Evolutionary conservation across 768 basidiomycete genomes (phyloP), one percentile per base, ranked within the genome.

Genomic region (Amyloporia xantha): DNA sequence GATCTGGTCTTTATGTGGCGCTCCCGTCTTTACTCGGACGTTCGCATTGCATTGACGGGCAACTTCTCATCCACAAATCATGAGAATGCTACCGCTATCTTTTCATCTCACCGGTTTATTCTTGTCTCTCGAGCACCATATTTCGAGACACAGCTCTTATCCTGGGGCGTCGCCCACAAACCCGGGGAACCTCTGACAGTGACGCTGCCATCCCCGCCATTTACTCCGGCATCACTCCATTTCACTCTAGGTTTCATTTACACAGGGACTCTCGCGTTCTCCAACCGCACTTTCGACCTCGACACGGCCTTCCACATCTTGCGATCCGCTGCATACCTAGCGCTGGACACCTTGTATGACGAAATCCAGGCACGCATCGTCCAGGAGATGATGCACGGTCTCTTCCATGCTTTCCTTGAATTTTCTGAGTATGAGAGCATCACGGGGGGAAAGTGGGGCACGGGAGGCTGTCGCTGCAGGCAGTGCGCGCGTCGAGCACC

Each of bases 1-100:
- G 95, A 97, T 61, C 75, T 96, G 24, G 88, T 94, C 20, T 96
- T 86, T 71, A 95, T 93, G 91, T 97, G 94, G 95, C 72, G 95
- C 26, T 89, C 87, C 11, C 82, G 92, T 42, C 80, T 98, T 15
- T 98, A 93, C 63, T 90, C 91, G 2, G 95, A 98, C 65, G 80
- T 95, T 20, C 81, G 86, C 45, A 83, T 98, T 47, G 76, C 84
- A 0, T 77, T 94, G 52, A 78, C 81, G 0, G 84, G 84, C 41
- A 80, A 75, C 49, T 84, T 82, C 57, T 81, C 78, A 1, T 78
- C 81, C 1, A 62, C 74, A 1, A 76, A 77, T 48, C 81, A 82
- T 48, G 84, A 87, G 49, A 77, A 72, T 47, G 77, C 84, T 1
- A 91, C 85, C 1, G 86, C 86, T 20, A 77, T 92, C 9, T 98